Conservation (phyloP, 83 land plant genomes). For the Thuja plicata region DNA sequence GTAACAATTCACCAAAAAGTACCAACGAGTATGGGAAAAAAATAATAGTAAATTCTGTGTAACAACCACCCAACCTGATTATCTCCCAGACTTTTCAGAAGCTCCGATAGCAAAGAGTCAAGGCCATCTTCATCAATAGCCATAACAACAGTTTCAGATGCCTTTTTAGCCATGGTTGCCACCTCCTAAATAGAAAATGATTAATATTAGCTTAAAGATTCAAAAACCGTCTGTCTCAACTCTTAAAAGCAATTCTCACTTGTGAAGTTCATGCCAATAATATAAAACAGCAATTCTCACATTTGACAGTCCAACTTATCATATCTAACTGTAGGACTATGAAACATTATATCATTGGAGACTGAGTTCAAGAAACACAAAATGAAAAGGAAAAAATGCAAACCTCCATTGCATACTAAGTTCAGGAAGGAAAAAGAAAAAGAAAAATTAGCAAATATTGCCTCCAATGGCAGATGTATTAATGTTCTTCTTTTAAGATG, state of each 20-base stretch:
- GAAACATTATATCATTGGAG: not conserved
- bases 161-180: conserved; percentile 72
- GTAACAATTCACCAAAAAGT: not conserved
- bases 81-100: conserved; percentile 80
- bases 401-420: not conserved
- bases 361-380: not conserved
- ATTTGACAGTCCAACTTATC: not conserved
- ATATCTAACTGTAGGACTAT: not conserved
- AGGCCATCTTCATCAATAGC: conserved; percentile 96
- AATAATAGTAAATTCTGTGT: not conserved
- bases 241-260: not conserved
- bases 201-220: not conserved
- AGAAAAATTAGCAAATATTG: not conserved
- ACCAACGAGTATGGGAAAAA: not conserved
- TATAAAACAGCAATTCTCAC: not conserved
- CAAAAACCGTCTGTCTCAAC: not conserved
- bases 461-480: not conserved
- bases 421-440: not conserved
- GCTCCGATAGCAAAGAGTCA: conserved; percentile 82
- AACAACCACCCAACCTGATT: conserved; percentile 52
- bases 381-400: not conserved
- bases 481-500: not conserved
- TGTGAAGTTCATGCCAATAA: not conserved
- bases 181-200: conserved; percentile 50
- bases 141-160: conserved; percentile 94